phyloP scores from a whole-genome alignment of 768 basidiomycete genomes.

The Pluteus cervinus region DNA sequence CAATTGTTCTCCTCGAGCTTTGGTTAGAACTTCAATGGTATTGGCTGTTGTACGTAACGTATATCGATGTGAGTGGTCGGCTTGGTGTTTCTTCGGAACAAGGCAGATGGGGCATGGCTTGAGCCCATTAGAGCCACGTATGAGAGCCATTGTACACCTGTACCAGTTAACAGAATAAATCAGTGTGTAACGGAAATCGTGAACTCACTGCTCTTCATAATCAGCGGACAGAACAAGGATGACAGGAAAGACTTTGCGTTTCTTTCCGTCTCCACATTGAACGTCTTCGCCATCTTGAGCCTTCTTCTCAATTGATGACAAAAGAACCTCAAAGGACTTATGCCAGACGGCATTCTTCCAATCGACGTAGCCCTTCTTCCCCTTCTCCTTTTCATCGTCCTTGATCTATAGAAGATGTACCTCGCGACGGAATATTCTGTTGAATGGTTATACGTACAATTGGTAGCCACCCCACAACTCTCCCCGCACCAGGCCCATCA shows the following conservation, averaged over 20 bases:
- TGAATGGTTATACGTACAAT: constrained; percentile 19
- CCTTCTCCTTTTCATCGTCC: constrained; percentile 22
- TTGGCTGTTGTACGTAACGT: constrained; percentile 10
- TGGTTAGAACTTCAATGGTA: constrained; percentile 11
- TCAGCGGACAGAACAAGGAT: constrained; percentile 31
- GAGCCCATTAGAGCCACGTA: constrained; percentile 17
- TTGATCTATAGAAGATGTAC: constrained; percentile 17
- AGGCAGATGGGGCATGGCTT: constrained; percentile 34
- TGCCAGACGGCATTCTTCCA: constrained; percentile 35
- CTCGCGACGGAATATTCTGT: constrained; percentile 1
- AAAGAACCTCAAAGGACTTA: constrained; percentile 18
- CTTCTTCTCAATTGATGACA: constrained; percentile 15
- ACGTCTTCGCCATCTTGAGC: constrained; percentile 15
- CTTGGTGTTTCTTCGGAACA: constrained; percentile 20
- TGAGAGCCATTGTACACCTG: constrained; percentile 35
- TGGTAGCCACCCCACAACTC: constrained; percentile 32
- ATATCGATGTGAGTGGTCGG: constrained; percentile 14
- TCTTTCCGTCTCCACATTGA: constrained; percentile 21
- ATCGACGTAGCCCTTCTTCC: constrained; percentile 22
- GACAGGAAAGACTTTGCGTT: constrained; percentile 19
- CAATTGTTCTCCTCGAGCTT: constrained; percentile 8
- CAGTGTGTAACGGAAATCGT: too few relatives aligned
- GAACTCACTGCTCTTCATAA: constrained; percentile 39
- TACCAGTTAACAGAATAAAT: too few relatives aligned
- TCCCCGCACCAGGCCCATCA: constrained; percentile 23